Percentiles rank a stretch among this genome's conserved stretches.
phyloP scores from a whole-genome alignment of 768 basidiomycete genomes.

The Gymnopilus dilepis region DNA sequence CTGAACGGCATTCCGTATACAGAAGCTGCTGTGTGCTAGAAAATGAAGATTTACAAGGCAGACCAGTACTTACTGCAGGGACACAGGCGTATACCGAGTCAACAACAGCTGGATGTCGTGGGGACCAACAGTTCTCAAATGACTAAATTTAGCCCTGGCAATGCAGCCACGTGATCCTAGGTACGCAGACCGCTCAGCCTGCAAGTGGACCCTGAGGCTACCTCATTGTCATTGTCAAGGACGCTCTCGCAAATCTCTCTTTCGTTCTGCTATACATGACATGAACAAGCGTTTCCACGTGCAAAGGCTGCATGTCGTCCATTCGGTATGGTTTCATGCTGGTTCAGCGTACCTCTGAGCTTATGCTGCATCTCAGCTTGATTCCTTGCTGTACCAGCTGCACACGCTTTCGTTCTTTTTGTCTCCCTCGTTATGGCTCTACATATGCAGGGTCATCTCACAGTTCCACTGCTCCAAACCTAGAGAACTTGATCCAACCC shows the following conservation, averaged over 20 bases:
- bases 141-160: background rate
- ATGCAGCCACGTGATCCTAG: too few relatives aligned
- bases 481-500: slow-evolving; percentile 64
- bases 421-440: slow-evolving; percentile 66
- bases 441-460: slow-evolving; percentile 56
- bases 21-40: background rate
- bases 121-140: background rate
- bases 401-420: slow-evolving; percentile 79
- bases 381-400: slow-evolving; percentile 73
- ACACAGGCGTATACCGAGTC: background rate
- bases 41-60: too few relatives aligned
- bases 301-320: slow-evolving; percentile 73
- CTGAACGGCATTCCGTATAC: background rate
- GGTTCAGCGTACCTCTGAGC: slow-evolving; percentile 9
- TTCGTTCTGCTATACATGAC: slow-evolving; percentile 39
- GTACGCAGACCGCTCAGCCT: too few relatives aligned
- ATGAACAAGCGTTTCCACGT: slow-evolving; percentile 69
- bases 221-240: background rate
- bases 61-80: background rate
- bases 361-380: slow-evolving; percentile 51
- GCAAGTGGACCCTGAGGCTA: background rate
- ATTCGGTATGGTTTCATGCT: slow-evolving; percentile 52
- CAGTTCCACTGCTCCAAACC: slow-evolving; percentile 74
- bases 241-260: background rate
- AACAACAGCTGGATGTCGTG: background rate